Evolutionary conservation across 2,329 filamentous ascomycete genomes (phyloP).

Genomic region (Zasmidium angulare): DNA sequence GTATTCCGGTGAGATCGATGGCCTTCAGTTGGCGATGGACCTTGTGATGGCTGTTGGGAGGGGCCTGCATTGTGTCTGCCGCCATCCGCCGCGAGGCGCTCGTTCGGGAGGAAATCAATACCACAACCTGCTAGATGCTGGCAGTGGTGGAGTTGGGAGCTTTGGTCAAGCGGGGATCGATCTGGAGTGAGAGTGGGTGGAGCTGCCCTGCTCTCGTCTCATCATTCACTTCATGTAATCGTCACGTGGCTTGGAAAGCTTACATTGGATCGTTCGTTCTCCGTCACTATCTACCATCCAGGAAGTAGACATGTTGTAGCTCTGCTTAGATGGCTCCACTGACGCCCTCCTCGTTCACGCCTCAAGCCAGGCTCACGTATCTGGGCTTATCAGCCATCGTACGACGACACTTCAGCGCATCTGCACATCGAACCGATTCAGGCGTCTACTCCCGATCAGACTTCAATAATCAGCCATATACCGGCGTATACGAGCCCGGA

Average conservation of each 20-base stretch:
- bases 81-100: background rate
- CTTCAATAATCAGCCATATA: constrained; percentile 63
- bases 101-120: background rate
- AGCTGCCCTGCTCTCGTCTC: background rate
- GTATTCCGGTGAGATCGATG: no score
- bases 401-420: constrained; percentile 35
- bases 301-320: no score
- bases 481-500: constrained; percentile 62
- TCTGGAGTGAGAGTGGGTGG: background rate
- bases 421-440: constrained; percentile 34
- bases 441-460: constrained; percentile 61
- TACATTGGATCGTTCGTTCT: background rate
- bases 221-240: background rate
- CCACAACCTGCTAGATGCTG: background rate
- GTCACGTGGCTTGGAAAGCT: constrained; percentile 1
- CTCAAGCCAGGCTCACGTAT: constrained; percentile 45
- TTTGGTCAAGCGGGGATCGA: background rate
- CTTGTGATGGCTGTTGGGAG: no score
- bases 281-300: no score
- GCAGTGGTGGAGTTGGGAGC: background rate
- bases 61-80: no score
- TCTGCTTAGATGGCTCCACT: constrained; percentile 18
- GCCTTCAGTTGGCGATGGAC: no score
- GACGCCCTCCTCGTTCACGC: constrained; percentile 24
- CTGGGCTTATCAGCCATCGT: constrained; percentile 37